phyloP scores from a whole-genome alignment of 2,329 filamentous ascomycete genomes.

The Lasiodiplodia sp. region DNA sequence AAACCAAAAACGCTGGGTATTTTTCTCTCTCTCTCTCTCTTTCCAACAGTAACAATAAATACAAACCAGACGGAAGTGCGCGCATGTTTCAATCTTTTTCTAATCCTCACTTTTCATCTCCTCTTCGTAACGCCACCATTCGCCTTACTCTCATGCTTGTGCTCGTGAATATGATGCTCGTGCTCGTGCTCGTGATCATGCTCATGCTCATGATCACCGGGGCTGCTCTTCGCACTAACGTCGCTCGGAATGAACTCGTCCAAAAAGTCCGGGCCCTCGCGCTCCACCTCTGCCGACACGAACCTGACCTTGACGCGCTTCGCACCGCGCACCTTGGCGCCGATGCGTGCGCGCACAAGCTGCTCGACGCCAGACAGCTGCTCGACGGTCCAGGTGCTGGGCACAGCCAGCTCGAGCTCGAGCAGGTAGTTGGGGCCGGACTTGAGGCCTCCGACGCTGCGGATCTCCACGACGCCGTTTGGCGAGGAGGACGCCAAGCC shows the following conservation, averaged over 20 bases:
- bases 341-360: conserved; percentile 74
- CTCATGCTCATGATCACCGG: conserved; percentile 41
- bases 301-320: conserved; percentile 86
- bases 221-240: conserved; percentile 39
- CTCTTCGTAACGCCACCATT: conserved; percentile 32
- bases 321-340: conserved; percentile 80
- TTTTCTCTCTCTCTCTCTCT: background rate
- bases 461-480: conserved; percentile 61
- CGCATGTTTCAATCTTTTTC: background rate
- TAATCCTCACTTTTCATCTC: conserved; percentile 4
- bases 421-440: conserved; percentile 96
- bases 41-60: background rate
- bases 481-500: background rate
- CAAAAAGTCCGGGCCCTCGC: conserved; percentile 62
- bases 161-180: conserved; percentile 39
- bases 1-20: background rate
- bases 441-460: conserved; percentile 87
- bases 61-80: background rate
- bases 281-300: conserved; percentile 63
- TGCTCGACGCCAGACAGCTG: conserved; percentile 76
- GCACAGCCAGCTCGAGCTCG: conserved; percentile 85
- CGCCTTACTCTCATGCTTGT: conserved; percentile 34
- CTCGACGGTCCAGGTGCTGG: conserved; percentile 76
- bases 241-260: conserved; percentile 68
- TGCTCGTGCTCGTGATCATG: conserved; percentile 38